Evolutionary conservation across 352 stramenopile species (phyloP), one percentile per base, ranked within the genome.

Genomic region (Phytophthora pinifolia): DNA sequence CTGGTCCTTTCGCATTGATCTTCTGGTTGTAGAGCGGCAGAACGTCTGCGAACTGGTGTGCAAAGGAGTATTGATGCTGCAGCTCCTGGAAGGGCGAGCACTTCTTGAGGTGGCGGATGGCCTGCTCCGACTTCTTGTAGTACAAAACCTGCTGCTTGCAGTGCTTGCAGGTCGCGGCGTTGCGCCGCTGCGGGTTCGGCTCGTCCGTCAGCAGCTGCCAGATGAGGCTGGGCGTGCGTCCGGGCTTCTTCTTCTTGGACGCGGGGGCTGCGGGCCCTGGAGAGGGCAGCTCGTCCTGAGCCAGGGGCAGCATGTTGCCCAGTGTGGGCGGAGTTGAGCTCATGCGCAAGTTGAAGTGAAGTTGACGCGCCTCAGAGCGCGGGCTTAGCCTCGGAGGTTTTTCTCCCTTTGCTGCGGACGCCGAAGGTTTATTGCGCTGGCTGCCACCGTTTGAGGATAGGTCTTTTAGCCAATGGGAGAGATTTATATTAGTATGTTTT

Each of bases 61-160:
- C 84, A 57, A 93, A 93, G 13, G 76, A 60, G 46, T 83, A 89
- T 61, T 93, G 83, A 61, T 91, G 83, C 70, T 93, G 83, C 63
- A 76, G 80, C 65, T 66, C 83, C 55, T 93, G 83, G 66, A 93
- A 93, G 9, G 72, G 74, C 25, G 48, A 66, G 58, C 83, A 93
- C 49, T 89, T 90, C 44, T 93, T 93, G 9, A 93, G 41, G 51
- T 93, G 83, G 29, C 83, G 80, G 36, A 93, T 86, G 15, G 80
- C 80, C 49, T 93, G 83, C 68, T 93, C 83, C 27, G 83, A 93
- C 49, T 91, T 93, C 46, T 93, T 93, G 64, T 93, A 93, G 66
- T 93, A 93, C 20, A 88, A 46, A 34, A 93, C 83, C 31, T 89
- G 75, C 55, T 91, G 76, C 65, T 93, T 89, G 67, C 83, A 93